Percentiles rank a stretch among this genome's conserved stretches.
Conservation (phyloP, 1,139 yeast species). For the Suhomyces panamericanus region DNA sequence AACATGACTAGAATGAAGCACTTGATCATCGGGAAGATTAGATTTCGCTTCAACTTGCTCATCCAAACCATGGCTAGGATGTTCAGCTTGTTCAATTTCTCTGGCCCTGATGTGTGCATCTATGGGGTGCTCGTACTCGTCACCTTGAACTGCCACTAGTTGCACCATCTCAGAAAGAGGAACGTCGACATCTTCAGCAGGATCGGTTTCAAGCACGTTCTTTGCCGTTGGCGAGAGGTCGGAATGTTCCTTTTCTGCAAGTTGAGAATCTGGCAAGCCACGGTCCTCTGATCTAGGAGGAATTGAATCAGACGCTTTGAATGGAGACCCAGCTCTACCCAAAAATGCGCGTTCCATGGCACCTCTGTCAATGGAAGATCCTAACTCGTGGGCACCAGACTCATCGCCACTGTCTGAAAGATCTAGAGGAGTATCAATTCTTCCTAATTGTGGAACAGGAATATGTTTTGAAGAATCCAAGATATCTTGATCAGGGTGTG, state of each 20-base stretch:
- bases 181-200: not conserved
- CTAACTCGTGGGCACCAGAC: constrained; percentile 1
- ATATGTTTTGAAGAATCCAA: constrained; percentile 1
- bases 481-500: constrained; percentile 1
- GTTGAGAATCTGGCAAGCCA: not conserved
- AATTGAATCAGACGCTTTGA: not conserved
- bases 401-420: constrained; percentile 5
- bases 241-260: not conserved
- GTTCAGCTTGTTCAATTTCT: not conserved
- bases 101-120: not conserved
- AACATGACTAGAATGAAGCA: too few species aligned
- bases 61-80: too few species aligned
- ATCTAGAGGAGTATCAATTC: constrained; percentile 5
- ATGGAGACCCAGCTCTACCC: constrained; percentile 1
- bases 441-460: constrained; percentile 13
- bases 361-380: not conserved
- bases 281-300: not conserved
- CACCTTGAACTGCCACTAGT: not conserved
- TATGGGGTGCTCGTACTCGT: not conserved
- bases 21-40: too few species aligned
- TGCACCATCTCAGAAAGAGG: not conserved
- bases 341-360: constrained; percentile 2
- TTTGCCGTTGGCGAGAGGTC: not conserved
- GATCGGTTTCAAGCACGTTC: not conserved
- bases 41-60: not conserved